Conservation (phyloP, 2,329 filamentous ascomycete genomes). For the Tolypocladium endophyticum region DNA sequence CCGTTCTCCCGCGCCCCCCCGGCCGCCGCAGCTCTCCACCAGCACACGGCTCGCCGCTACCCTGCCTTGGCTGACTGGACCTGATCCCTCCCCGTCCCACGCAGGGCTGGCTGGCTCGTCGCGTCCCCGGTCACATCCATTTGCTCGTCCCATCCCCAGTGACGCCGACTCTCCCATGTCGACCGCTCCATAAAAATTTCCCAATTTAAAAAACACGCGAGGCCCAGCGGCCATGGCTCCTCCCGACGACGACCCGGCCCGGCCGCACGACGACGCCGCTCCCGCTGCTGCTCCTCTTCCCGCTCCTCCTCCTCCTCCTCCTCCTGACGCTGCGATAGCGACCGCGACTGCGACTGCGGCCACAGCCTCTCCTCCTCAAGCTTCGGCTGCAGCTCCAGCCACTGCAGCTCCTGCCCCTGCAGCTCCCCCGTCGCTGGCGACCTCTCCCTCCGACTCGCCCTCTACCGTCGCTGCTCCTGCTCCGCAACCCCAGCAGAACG, state of each 20-base stretch:
- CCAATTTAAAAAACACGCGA: constrained; percentile 18
- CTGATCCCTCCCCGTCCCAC: background rate
- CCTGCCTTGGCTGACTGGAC: background rate
- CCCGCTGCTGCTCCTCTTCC: constrained; percentile 12
- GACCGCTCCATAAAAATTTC: constrained; percentile 25
- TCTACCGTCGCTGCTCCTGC: constrained; percentile 5
- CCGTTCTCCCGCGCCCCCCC: background rate
- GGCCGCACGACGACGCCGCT: constrained; percentile 17
- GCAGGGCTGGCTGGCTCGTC: background rate
- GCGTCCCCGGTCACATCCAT: background rate
- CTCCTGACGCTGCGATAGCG: constrained; percentile 1
- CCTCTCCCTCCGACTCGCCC: constrained; percentile 4
- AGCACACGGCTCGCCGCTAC: background rate
- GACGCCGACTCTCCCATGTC: constrained; percentile 12
- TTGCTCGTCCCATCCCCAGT: background rate
- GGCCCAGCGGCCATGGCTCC: constrained; percentile 9
- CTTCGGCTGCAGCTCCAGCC: background rate
- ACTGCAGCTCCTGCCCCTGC: background rate
- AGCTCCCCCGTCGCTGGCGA: background rate
- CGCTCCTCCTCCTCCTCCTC: constrained; percentile 7
- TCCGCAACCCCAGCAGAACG: constrained; percentile 17
- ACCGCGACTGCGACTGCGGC: background rate
- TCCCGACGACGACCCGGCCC: constrained; percentile 16
- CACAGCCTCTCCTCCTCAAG: background rate
- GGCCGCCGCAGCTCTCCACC: background rate